Evolutionary conservation across 2,329 filamentous ascomycete genomes (phyloP), one percentile per base, ranked within the genome.

Genomic region (Dactylella cylindrospora): DNA sequence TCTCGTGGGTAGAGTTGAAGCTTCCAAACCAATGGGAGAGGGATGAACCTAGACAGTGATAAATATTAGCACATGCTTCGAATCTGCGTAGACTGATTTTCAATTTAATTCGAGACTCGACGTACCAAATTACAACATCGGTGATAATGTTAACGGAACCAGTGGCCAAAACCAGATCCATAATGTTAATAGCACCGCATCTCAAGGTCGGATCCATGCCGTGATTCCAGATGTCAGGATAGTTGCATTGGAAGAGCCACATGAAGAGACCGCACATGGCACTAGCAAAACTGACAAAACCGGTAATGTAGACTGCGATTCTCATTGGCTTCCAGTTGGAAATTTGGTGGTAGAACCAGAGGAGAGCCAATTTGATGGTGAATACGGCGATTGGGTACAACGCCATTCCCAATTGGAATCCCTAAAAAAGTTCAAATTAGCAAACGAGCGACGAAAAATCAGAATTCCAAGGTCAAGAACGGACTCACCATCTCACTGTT

Each of bases 241-340:
- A 51, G 45, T 57, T 57, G 59, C 59, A 64, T 43, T 64, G 52
- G 38, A 32, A 64, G 45, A 64, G 25, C 59, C 59, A 64, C 50
- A 57, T 57, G 51, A 64, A 64, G 35, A 64, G 22, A 23, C 44
- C 44, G 23, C 46, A 31, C 44, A 64, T 55, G 35, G 51, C 51
- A 33, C 51, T 64, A 33, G 51, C 51, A 38, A 64, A 64, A 28
- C 44, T 51, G 51, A 35, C 38, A 15, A 52, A 45, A 12, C 40
- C 51, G n/a, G 51, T 57, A 35, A 52, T 22, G 26, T 57, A 55
- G 41, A 64, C 59, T n/a, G 51, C 51, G 19, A 45, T 39, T 45
- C 59, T 50, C 32, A 64, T 36, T 51, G 59, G 52, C 45, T 53
- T 45, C 59, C 59, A 64, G 39, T 50, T 57, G 17, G 59, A 55